phyloP scores from a whole-genome alignment of 148 eudicot species.

The Mesembryanthemum crystallinum region DNA sequence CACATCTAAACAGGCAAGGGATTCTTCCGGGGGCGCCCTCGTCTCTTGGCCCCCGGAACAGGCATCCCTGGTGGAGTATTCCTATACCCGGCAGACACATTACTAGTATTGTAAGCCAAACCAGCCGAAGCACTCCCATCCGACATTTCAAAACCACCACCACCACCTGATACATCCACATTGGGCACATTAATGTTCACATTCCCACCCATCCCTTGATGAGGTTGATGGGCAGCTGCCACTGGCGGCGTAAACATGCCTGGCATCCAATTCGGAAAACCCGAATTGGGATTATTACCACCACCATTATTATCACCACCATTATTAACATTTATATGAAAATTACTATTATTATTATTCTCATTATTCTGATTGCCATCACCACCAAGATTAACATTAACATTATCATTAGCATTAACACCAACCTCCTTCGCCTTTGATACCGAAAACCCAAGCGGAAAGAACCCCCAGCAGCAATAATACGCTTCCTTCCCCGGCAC shows the following conservation, averaged over 20 bases:
- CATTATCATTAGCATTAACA: background rate
- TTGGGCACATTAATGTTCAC: constrained; percentile 20
- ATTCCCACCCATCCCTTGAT: constrained; percentile 12
- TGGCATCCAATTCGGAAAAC: constrained; percentile 50
- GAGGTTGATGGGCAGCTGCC: background rate
- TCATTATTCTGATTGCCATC: too few species aligned
- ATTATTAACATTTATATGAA: background rate
- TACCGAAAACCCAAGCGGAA: constrained; percentile 63
- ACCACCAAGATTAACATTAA: too few species aligned
- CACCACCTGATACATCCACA: constrained; percentile 13
- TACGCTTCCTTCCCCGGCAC: constrained; percentile 89
- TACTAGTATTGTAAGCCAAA: background rate
- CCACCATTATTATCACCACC: background rate
- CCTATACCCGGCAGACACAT: constrained; percentile 16
- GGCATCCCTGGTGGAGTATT: constrained; percentile 5
- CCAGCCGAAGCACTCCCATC: constrained; percentile 30
- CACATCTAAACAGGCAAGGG: constrained; percentile 13
- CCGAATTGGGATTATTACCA: constrained; percentile 25
- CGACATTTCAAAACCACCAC: constrained; percentile 21
- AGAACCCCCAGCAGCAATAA: constrained; percentile 89
- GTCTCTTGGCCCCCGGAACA: constrained; percentile 26
- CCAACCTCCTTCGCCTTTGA: constrained; percentile 22
- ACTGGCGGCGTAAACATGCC: constrained; percentile 29
- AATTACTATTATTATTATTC: background rate
- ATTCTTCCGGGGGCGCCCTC: constrained; percentile 44